Conservation (phyloP, 768 basidiomycete genomes). For the Pleurotus eryngii region DNA sequence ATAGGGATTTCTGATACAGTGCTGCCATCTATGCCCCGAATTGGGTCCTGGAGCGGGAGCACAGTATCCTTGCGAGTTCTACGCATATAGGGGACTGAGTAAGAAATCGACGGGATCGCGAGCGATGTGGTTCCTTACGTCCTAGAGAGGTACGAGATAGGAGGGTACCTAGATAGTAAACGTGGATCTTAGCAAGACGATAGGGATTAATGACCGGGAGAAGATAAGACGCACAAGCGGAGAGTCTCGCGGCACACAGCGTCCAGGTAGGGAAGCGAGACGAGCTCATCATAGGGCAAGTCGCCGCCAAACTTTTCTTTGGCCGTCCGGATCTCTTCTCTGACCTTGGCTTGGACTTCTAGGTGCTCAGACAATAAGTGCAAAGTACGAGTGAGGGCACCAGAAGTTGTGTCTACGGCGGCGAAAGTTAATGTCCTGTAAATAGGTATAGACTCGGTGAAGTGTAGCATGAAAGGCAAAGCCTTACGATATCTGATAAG, state of each 20-base stretch:
- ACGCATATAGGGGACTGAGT: not conserved
- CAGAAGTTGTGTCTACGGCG: slow-evolving; percentile 41
- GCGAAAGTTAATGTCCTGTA: slow-evolving; percentile 35
- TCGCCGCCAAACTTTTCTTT: slow-evolving; percentile 16
- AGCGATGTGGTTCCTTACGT: slow-evolving; percentile 16
- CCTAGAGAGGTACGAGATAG: slow-evolving; percentile 18
- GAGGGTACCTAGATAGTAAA: slow-evolving; percentile 17
- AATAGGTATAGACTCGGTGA: not conserved
- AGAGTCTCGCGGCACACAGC: slow-evolving; percentile 39
- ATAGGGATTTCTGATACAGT: slow-evolving; percentile 20
- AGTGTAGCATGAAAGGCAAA: slow-evolving; percentile 1
- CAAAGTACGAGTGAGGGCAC: slow-evolving; percentile 30
- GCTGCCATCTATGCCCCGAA: slow-evolving; percentile 26
- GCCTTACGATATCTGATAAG: not conserved
- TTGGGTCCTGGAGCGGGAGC: slow-evolving; percentile 31
- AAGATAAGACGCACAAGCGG: slow-evolving; percentile 25
- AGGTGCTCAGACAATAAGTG: slow-evolving; percentile 29
- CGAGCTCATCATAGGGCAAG: slow-evolving; percentile 34
- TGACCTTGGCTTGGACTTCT: slow-evolving; percentile 34
- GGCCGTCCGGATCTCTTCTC: slow-evolving; percentile 30
- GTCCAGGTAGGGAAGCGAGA: slow-evolving; percentile 34
- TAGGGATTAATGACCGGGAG: not conserved
- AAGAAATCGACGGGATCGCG: not conserved
- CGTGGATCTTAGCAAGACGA: not conserved
- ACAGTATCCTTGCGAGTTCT: slow-evolving; percentile 26